phyloP scores from a whole-genome alignment of 2,329 filamentous ascomycete genomes.

The Orbilia javanica region DNA sequence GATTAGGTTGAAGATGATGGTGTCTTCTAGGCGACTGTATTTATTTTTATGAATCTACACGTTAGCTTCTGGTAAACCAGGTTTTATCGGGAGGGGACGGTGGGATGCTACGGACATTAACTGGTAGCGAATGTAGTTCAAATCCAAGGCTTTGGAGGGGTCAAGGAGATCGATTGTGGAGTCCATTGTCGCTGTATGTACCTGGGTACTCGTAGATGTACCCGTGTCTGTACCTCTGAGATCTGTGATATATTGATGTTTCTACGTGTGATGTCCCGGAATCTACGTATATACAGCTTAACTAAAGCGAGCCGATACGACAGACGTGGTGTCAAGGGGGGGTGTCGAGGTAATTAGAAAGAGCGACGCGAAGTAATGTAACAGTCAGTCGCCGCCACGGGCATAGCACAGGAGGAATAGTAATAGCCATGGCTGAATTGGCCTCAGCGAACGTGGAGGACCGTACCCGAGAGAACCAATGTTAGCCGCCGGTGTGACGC shows the following conservation, averaged over 20 bases:
- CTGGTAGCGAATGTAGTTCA: constrained; percentile 92
- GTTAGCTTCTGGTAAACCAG: background rate
- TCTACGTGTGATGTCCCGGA: background rate
- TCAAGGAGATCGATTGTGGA: constrained; percentile 88
- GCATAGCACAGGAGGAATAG: background rate
- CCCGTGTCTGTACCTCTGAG: no score
- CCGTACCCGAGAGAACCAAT: background rate
- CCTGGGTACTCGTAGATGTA: no score
- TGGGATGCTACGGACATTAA: constrained; percentile 76
- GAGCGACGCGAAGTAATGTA: constrained; percentile 2
- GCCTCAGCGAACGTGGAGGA: background rate
- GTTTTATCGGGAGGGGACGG: constrained; percentile 7
- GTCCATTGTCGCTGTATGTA: constrained; percentile 77
- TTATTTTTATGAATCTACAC: background rate
- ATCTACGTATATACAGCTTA: background rate
- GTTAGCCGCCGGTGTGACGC: constrained; percentile 13
- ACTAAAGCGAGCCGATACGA: background rate
- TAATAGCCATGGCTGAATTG: constrained; percentile 8
- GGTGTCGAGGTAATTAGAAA: background rate
- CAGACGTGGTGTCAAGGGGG: background rate
- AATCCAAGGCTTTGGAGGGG: constrained; percentile 84
- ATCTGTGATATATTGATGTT: no score
- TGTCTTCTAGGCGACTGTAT: constrained; percentile 94
- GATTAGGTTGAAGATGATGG: constrained; percentile 96
- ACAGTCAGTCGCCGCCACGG: no score